Base-by-base conservation (phyloP, 2,329 filamentous ascomycete species). In the Cladosporium austrohemisphaericum region DNA sequence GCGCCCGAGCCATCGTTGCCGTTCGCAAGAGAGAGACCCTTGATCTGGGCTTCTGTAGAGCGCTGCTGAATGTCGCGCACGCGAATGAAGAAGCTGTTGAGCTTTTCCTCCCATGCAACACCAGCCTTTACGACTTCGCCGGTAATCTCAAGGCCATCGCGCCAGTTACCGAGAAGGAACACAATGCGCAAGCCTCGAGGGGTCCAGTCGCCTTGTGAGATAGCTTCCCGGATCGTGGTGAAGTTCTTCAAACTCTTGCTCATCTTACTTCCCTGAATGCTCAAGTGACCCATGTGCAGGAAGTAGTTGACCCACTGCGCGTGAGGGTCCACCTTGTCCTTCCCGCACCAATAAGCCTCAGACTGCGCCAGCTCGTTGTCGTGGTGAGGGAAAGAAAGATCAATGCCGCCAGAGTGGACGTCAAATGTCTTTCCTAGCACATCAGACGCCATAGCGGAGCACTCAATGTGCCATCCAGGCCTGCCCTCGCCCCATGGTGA, bases 391-490 rank as follows among this genome's bases (percentile, higher is more conserved):
- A 95, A 95, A 0, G 85, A 84, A 46, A 97, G 77, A 67, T 97
- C 92, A 52, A 95, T 86, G 51, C 92, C 92, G 22, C 92, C 91
- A 18, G 88, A 94, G 68, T 96, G 92, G 47, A 96, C 88, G 66
- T 97, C 92, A 75, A 97, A 90, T 53, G 84, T 79, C 22, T 83
- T 77, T 4, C 91, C 91, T 1, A 97, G 73, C n/a, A 90, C 79
- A 55, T 91, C 88, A 2, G 87, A 92, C 0, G 91, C 90, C 92
- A 97, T 96, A 13, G 90, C 90, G 1, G 86, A 91, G 81, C 92
- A 96, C 72, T 96, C 91, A 62, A 96, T 96, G 64, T 96, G 92
- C 92, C 92, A 97, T 14, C 92, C 92, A 1, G 92, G 92, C 36
- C 92, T 78, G 4, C 91, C 91, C 49, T 83, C 77, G 4, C 92